phyloP scores from a whole-genome alignment of 192 early-diverging fungal species.

The Backusella macrospora region DNA sequence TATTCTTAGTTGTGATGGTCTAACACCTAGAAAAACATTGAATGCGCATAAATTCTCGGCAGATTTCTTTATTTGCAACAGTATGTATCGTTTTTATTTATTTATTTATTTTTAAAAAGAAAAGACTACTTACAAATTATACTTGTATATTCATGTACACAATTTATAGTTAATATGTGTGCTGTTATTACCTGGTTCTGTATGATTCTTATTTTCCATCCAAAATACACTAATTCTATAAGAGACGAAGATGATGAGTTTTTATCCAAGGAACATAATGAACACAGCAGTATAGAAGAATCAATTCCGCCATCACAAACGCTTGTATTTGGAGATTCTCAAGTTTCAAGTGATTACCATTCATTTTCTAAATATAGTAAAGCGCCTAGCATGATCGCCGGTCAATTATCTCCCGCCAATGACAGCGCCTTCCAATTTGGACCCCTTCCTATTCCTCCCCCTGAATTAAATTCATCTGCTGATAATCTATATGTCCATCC shows the following conservation, averaged over 20 bases:
- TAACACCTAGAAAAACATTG: constrained; percentile 26
- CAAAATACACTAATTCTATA: not conserved
- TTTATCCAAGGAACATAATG: not conserved
- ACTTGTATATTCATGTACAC: too few species aligned
- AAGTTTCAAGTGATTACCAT: constrained; percentile 1
- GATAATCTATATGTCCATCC: not conserved
- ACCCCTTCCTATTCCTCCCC: constrained; percentile 7
- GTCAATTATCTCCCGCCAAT: constrained; percentile 6
- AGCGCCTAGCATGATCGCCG: not conserved
- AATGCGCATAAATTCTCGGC: constrained; percentile 38
- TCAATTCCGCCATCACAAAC: not conserved
- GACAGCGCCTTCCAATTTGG: constrained; percentile 8
- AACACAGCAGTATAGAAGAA: not conserved
- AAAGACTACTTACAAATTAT: not conserved
- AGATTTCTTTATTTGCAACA: constrained; percentile 41
- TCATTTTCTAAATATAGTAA: constrained; percentile 5
- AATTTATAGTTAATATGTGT: constrained; percentile 12
- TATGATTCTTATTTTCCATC: constrained; percentile 11
- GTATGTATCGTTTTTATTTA: constrained; percentile 3
- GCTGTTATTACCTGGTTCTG: constrained; percentile 11
- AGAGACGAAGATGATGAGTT: not conserved
- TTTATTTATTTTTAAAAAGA: not conserved
- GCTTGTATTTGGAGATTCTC: not conserved
- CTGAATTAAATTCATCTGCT: not conserved
- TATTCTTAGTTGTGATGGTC: constrained; percentile 40